These are phyloP conservation scores for Hypsizygus marmoreus DNA, from an alignment of 768 basidiomycete species.

Conservation along the genomic window DNA sequence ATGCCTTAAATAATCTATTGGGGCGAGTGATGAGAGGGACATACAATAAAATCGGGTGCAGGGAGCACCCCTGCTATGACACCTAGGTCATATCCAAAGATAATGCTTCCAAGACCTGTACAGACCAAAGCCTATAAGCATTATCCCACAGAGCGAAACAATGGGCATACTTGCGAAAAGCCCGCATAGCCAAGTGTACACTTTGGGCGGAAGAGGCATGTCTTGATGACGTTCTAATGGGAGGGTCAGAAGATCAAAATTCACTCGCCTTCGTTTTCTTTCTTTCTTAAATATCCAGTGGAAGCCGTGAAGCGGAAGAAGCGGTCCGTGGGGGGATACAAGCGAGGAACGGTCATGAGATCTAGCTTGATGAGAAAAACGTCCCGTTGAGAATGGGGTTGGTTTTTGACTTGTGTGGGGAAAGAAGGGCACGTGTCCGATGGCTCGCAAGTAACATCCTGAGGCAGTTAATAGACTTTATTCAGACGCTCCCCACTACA, in stretches of 20 bases:
- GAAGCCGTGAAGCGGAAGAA: too few relatives aligned
- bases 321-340: too few relatives aligned
- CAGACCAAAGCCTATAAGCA: background rate
- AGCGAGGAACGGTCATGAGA: background rate
- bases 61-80: constrained; percentile 50
- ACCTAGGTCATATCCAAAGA: constrained; percentile 54
- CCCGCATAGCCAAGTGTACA: constrained; percentile 56
- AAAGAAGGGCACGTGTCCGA: background rate
- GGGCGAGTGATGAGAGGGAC: background rate
- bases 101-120: constrained; percentile 42
- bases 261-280: too few relatives aligned
- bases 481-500: too few relatives aligned
- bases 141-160: background rate
- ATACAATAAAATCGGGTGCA: constrained; percentile 37
- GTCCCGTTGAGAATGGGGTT: background rate
- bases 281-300: background rate
- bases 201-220: constrained; percentile 45
- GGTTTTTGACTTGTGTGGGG: background rate
- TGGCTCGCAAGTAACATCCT: background rate
- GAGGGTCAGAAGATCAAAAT: constrained; percentile 1
- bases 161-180: constrained; percentile 45
- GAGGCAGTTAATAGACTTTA: too few relatives aligned
- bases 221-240: background rate
- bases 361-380: background rate
- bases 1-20: background rate